Base-by-base conservation (phyloP, 371 early-diverging fungal species). In the Nosema muscidifuracis region DNA sequence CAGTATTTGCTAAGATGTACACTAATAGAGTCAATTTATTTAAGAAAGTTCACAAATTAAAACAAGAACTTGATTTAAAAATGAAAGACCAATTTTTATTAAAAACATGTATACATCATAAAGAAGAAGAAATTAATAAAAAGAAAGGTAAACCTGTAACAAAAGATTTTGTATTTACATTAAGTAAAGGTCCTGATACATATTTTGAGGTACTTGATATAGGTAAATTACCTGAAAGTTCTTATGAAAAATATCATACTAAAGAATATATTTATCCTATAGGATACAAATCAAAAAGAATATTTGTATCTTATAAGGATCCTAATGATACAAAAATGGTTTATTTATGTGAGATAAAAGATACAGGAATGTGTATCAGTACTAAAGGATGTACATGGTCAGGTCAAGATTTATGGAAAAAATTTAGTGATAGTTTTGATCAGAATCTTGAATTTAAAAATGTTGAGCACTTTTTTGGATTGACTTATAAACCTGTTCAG, bases 401-500 rank as follows among this genome's bases (percentile, higher is more conserved):
- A 20, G 75, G 75, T n/a, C 31, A 31, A 42, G 65, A 55, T 33
- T 20, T 68, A 28, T 75, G 75, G 75, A 44, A 40, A 13, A 31
- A 68, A 0, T 75, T 75, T 75, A 47, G 50, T 18, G 31, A 75
- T 3, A 50, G 43, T 43, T 64, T 75, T 69, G 55, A 63, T 13
- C 34, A 58, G 6, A 20, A 16, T 13, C 10, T 36, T 26, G 75
- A 75, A 31, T 69, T 61, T 42, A 63, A 55, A 30, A 68, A 16
- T 42, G 18, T 76, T 33, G 80, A 76, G 38, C 62, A 57, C 13
- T 80, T 80, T 58, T 80, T 80, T 68, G 80, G 80, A 28, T 40
- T 80, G 2, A 65, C 53, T 34, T 67, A 76, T 50, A 65, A 73
- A 51, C 47, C 70, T 12, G 31, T 74, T 10, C 71, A 66, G 56